Evolutionary conservation across 2,329 filamentous ascomycete genomes (phyloP), one percentile per base, ranked within the genome.

Genomic region (Pleomassaria siparia): DNA sequence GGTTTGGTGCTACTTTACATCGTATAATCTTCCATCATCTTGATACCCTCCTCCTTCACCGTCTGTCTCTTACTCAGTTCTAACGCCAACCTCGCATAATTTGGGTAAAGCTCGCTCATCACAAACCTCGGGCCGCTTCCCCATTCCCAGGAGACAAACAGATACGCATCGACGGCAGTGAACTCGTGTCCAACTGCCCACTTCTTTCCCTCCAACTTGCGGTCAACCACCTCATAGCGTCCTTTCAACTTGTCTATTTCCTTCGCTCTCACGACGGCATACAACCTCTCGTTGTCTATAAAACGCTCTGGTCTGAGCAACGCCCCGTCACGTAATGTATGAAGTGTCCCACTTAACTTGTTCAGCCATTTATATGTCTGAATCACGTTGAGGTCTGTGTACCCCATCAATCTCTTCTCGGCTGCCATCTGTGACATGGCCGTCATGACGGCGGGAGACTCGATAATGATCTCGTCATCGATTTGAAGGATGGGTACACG

Each of bases 71-170:
- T 30, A 1, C 40, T 40, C 15, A 62, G 46, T 29, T 37, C 30
- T 30, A 45, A 33, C 13, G 49, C 49, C 29, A 58, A 28, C 26
- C 36, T 43, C 15, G 54, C 25, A 47, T 58, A 60, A 15, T 44
- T 54, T 9, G 54, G 57, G 37, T 50, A 62, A 0, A 45, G 46
- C 29, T 51, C 35, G 30, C 40, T 37, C 57, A 62, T 59, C 5
- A 26, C 41, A 13, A 62, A 44, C 22, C 44, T 45, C 4, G 40
- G 2, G 12, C 24, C 11, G 25, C 47, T 53, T 1, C 55, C 59
- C 60, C 58, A 63, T 6, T 53, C 39, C 42, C 52, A 63, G 24
- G 59, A 59, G 4, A 60, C 51, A n/a, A 55, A 47, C 32, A 61
- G 21, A 51, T 58, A 61, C 16, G 51, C 56, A 52, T 61, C 58